phyloP scores from a whole-genome alignment of 139 green algal species.

The Eudorina sp. region DNA sequence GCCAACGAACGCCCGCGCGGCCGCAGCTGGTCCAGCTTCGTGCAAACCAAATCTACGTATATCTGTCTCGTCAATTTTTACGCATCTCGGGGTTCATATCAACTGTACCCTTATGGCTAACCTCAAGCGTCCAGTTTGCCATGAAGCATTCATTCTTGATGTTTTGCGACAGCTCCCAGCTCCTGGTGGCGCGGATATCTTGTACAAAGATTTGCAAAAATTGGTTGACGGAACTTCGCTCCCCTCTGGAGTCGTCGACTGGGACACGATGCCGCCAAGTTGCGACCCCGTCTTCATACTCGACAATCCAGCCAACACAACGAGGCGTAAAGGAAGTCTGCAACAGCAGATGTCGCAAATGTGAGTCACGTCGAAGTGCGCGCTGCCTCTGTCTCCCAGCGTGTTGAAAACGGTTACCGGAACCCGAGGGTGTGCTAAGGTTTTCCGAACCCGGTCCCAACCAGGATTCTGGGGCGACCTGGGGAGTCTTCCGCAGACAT shows the following conservation, averaged over 20 bases:
- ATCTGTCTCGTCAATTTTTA: neutral
- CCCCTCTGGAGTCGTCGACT: constrained; percentile 4
- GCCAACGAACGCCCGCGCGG: too few relatives aligned
- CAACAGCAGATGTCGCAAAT: constrained; percentile 50
- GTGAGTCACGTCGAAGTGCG: neutral
- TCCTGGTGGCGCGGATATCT: neutral
- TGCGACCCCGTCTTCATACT: constrained; percentile 54
- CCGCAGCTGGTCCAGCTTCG: neutral
- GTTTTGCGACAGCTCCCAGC: neutral
- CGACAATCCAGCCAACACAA: constrained; percentile 52
- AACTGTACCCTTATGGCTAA: neutral
- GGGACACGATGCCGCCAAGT: neutral
- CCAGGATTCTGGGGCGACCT: constrained; percentile 27
- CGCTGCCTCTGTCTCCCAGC: too few relatives aligned
- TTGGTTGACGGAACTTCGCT: neutral
- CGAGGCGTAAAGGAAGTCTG: constrained; percentile 40
- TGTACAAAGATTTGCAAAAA: neutral
- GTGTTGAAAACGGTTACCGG: neutral
- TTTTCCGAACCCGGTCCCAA: neutral
- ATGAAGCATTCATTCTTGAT: constrained; percentile 15
- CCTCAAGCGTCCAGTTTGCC: neutral
- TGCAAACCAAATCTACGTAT: neutral
- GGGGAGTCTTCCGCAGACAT: neutral
- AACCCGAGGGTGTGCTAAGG: too few relatives aligned
- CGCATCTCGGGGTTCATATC: neutral